phyloP scores from a whole-genome alignment of 2,329 filamentous ascomycete species.

The Colletotrichum liriopes region DNA sequence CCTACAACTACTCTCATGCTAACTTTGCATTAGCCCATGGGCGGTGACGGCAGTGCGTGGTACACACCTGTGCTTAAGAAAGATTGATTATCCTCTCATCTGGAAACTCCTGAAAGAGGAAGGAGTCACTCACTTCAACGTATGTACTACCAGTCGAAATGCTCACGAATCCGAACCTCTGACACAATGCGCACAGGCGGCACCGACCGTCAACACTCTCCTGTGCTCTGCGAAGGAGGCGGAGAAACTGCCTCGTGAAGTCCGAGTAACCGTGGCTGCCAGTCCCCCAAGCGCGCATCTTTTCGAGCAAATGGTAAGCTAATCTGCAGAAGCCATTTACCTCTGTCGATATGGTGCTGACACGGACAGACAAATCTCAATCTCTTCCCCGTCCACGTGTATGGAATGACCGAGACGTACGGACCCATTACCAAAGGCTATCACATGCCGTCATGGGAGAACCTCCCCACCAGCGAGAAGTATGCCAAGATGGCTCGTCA shows the following conservation, averaged over 20 bases:
- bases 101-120: conserved; percentile 92
- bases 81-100: conserved; percentile 94
- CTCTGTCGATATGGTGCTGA: conserved; percentile 6
- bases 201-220: conserved; percentile 88
- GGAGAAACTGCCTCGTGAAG: conserved; percentile 75
- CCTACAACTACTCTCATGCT: background rate
- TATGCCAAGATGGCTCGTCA: conserved; percentile 94
- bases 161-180: background rate
- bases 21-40: conserved; percentile 71
- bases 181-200: conserved; percentile 4
- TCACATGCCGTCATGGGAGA: conserved; percentile 87
- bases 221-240: conserved; percentile 87
- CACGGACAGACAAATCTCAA: conserved; percentile 72
- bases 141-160: conserved; percentile 81
- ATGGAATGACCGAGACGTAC: conserved; percentile 91
- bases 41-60: conserved; percentile 92
- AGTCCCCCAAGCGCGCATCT: conserved; percentile 91
- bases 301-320: conserved; percentile 88
- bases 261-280: conserved; percentile 92
- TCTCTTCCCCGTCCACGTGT: conserved; percentile 91
- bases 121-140: conserved; percentile 93
- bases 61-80: conserved; percentile 83
- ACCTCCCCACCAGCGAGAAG: conserved; percentile 80
- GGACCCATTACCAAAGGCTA: conserved; percentile 97
- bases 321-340: background rate